These are phyloP conservation scores for Diutina siamensis DNA, from an alignment of 1,139 yeast genomes.

Conservation along the genomic window DNA sequence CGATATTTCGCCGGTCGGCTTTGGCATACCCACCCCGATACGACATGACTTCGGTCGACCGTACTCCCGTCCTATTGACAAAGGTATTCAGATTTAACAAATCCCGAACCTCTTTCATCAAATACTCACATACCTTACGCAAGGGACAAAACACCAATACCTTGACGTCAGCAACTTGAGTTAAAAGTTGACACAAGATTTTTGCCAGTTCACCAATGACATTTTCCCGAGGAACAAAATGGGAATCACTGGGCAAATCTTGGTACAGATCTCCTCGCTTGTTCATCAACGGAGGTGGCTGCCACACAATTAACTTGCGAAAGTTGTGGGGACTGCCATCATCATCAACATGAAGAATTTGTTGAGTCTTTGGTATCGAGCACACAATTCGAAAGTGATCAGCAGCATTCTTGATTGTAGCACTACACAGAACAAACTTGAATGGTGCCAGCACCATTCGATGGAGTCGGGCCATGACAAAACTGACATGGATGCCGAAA, in stretches of 20 bases:
- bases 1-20: slow-evolving; percentile 75
- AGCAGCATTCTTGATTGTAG: slow-evolving; percentile 70
- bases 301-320: slow-evolving; percentile 71
- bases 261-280: slow-evolving; percentile 29
- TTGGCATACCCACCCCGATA: slow-evolving; percentile 93
- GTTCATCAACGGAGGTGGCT: slow-evolving; percentile 58
- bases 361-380: slow-evolving; percentile 38
- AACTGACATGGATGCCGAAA: slow-evolving; percentile 86
- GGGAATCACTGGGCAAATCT: slow-evolving; percentile 6
- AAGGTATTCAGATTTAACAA: slow-evolving; percentile 12
- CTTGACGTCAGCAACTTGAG: slow-evolving; percentile 41
- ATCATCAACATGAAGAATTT: slow-evolving; percentile 41
- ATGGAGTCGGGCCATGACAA: slow-evolving; percentile 67
- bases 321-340: slow-evolving; percentile 89
- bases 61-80: slow-evolving; percentile 8
- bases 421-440: slow-evolving; percentile 79
- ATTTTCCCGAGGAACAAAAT: slow-evolving; percentile 43
- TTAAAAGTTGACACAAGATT: slow-evolving; percentile 49
- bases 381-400: slow-evolving; percentile 63
- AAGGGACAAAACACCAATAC: slow-evolving; percentile 87
- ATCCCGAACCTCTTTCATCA: slow-evolving; percentile 71
- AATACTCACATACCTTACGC: slow-evolving; percentile 71
- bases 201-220: slow-evolving; percentile 69
- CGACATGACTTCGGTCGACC: slow-evolving; percentile 65
- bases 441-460: slow-evolving; percentile 41